Base-by-base conservation (phyloP, 2,329 filamentous ascomycete species). In the Trichoderma atrobrunneum region DNA sequence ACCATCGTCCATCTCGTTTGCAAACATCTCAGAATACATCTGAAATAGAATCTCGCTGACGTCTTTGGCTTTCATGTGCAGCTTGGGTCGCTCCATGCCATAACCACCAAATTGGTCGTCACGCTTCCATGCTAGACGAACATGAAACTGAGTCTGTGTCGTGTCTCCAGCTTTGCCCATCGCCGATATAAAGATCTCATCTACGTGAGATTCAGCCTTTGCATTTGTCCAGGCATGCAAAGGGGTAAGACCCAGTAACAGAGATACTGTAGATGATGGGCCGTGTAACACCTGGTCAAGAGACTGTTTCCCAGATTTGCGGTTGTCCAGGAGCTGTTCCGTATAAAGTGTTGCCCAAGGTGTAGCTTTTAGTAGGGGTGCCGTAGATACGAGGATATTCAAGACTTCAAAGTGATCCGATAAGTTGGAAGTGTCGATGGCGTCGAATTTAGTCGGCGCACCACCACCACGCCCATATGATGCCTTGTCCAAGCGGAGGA, bases 341-440 rank as follows among this genome's bases (percentile, higher is more conserved):
- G 83, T 88, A 73, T 84, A 85, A 0, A 91, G 70, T 0, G 83
- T 83, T 6, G 88, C 84, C 74, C 81, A 85, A 1, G 82, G 78
- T 2, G 76, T 74, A 8, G 79, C 65, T 7, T 81, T 82, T 11
- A 91, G 79, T 10, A 91, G 74, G 2, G 87, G 86, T 0, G 79
- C 75, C 0, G 84, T 78, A 0, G 87, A 69, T 77, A 88, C 75
- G 26, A 83, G 72, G 7, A 83, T 75, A 26, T 82, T 80, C 18
- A 85, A 73, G 3, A 80, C 75, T 1, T 80, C 82, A 12, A 85
- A 77, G 43, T 83, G 82, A 56, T 84, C 83, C 5, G 79, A 77
- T 2, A 85, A 76, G 61, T 85, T 84, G 2, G 83, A 84, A 0
- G 87, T 88, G 73, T 91, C 88, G 69, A 91, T 87, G 5, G 87